A percentile compares a stretch with the other conserved stretches of the same genome.
These are phyloP conservation scores for Acanthamoeba healyi DNA, from an alignment of 208 protist genomes.

Conservation along the genomic window DNA sequence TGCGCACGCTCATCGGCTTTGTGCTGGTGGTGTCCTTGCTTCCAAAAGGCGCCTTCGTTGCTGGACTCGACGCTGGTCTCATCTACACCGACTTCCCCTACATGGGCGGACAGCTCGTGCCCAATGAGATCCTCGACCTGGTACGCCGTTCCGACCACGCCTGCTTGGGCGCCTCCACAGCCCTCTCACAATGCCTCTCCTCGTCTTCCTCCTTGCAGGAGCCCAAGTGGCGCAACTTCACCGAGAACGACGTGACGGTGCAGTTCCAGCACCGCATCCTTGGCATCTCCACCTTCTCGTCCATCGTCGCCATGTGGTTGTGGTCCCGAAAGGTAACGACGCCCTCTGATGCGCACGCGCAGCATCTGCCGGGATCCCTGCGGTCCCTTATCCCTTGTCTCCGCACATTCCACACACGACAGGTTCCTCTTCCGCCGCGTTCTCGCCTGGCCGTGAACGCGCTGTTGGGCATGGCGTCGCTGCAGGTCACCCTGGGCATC, in stretches of 20 bases:
- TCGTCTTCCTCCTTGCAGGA: slow-evolving; percentile 59
- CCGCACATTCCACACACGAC: not conserved
- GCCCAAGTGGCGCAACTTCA: slow-evolving; percentile 83
- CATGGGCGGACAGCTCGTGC: slow-evolving; percentile 85
- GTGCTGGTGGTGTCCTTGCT: not conserved
- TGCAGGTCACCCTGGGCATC: slow-evolving; percentile 94
- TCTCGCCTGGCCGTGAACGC: slow-evolving; percentile 66
- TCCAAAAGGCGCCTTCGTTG: slow-evolving; percentile 87
- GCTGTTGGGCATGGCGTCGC: slow-evolving; percentile 32
- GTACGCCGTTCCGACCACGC: not conserved
- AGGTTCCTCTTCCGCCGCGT: slow-evolving; percentile 52
- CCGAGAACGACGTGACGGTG: slow-evolving; percentile 87
- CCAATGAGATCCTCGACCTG: slow-evolving; percentile 71
- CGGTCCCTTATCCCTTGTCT: slow-evolving; percentile 8
- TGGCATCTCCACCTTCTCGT: slow-evolving; percentile 77
- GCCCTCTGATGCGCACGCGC: not conserved
- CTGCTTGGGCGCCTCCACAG: too few species aligned
- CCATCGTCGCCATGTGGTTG: slow-evolving; percentile 57
- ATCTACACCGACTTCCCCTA: slow-evolving; percentile 89
- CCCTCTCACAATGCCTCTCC: not conserved
- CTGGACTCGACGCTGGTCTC: slow-evolving; percentile 89
- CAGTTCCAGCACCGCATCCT: slow-evolving; percentile 90
- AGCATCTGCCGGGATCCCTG: not conserved
- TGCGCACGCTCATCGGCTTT: not conserved
- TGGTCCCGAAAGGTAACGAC: slow-evolving; percentile 11